phyloP scores from a whole-genome alignment of 2,329 filamentous ascomycete species.

The Neonectria faginata region DNA sequence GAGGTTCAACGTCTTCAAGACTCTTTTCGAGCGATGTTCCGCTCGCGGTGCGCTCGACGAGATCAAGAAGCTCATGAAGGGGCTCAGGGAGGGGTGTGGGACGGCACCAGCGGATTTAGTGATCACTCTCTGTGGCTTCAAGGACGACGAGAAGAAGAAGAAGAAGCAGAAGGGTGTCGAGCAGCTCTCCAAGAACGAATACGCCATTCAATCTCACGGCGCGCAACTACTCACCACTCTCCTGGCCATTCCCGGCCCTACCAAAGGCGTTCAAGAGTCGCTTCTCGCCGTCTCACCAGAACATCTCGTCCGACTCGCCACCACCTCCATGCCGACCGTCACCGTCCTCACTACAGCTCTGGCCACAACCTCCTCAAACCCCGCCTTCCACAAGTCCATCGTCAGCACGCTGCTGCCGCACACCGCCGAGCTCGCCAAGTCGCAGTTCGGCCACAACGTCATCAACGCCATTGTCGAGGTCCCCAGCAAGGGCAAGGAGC shows the following conservation, averaged over 20 bases:
- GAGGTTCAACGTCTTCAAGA: constrained; percentile 82
- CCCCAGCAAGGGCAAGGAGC: constrained; percentile 61
- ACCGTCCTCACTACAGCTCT: constrained; percentile 64
- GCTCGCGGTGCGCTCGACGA: constrained; percentile 71
- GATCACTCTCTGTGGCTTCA: constrained; percentile 62
- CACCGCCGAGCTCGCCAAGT: constrained; percentile 59
- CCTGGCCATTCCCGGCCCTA: constrained; percentile 78
- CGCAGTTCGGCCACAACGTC: constrained; percentile 64
- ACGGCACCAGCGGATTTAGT: constrained; percentile 60
- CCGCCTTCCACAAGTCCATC: constrained; percentile 67
- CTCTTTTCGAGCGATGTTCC: constrained; percentile 84
- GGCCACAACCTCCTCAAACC: constrained; percentile 59
- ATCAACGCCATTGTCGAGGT: constrained; percentile 62
- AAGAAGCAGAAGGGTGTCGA: constrained; percentile 53
- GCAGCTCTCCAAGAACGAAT: constrained; percentile 66
- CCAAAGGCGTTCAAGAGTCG: constrained; percentile 79
- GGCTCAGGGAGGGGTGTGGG: constrained; percentile 61
- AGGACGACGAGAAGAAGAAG: constrained; percentile 46
- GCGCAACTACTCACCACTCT: constrained; percentile 85
- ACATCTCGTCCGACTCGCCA: constrained; percentile 73
- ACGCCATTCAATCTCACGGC: constrained; percentile 73
- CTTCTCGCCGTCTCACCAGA: constrained; percentile 69
- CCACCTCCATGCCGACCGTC: constrained; percentile 61
- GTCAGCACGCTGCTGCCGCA: constrained; percentile 61
- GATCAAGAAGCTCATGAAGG: constrained; percentile 60